These are phyloP conservation scores for Bipolaris oryzae DNA, from an alignment of 2,329 filamentous ascomycete genomes.

Conservation along the genomic window DNA sequence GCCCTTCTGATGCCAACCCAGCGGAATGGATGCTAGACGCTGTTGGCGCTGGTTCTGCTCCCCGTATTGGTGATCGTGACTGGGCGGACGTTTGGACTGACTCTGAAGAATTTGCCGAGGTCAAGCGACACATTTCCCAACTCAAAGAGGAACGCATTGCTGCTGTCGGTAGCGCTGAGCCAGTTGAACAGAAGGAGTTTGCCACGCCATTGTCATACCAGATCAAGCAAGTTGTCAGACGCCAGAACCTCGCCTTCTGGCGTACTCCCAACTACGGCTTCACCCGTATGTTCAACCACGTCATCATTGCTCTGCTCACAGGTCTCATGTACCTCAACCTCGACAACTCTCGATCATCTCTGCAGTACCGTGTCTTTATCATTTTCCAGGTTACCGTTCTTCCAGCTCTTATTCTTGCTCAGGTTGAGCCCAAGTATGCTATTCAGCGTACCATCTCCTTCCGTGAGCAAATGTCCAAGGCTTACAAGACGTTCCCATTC, in stretches of 20 bases:
- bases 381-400: constrained; percentile 90
- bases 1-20: constrained; percentile 60
- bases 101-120: constrained; percentile 70
- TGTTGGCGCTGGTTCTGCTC: constrained; percentile 74
- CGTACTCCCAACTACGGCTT: constrained; percentile 87
- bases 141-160: constrained; percentile 68
- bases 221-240: constrained; percentile 73
- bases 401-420: constrained; percentile 79
- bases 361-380: constrained; percentile 87
- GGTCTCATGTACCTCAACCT: constrained; percentile 81
- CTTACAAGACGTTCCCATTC: constrained; percentile 82
- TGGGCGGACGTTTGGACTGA: constrained; percentile 82
- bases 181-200: constrained; percentile 72
- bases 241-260: constrained; percentile 82
- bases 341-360: constrained; percentile 73
- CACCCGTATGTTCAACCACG: constrained; percentile 83
- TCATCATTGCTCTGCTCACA: constrained; percentile 76
- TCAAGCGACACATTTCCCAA: constrained; percentile 69
- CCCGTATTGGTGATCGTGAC: constrained; percentile 74
- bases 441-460: constrained; percentile 81
- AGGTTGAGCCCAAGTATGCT: constrained; percentile 85
- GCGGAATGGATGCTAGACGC: constrained; percentile 86
- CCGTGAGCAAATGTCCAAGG: constrained; percentile 83
- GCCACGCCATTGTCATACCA: constrained; percentile 82
- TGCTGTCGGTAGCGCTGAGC: constrained; percentile 52